phyloP scores from a whole-genome alignment of 164 flowering plant genomes.

The Nymphaea colorata region DNA sequence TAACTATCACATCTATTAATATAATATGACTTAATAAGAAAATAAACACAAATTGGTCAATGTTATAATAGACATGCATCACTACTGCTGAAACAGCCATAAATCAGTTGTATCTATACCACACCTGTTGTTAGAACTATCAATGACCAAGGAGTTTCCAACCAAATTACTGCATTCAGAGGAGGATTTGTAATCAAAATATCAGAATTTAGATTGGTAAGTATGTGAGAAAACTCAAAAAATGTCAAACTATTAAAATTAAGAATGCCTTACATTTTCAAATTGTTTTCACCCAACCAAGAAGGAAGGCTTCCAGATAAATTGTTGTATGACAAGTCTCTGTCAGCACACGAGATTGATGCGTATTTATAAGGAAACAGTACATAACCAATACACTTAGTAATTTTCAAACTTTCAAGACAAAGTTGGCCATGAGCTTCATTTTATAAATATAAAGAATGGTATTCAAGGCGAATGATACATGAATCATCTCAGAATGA shows the following conservation, averaged over 20 bases:
- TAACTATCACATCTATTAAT: too few relatives aligned
- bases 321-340: constrained; percentile 75
- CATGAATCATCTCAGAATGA: too few relatives aligned
- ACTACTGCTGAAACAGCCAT: too few relatives aligned
- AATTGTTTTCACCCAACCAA: constrained; percentile 29
- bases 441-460: too few relatives aligned
- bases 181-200: neutral
- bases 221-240: neutral
- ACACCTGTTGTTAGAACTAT: constrained; percentile 34
- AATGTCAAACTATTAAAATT: neutral
- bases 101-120: too few relatives aligned
- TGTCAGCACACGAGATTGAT: constrained; percentile 16
- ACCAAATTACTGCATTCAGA: constrained; percentile 46
- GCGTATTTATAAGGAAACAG: neutral
- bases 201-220: neutral
- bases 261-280: constrained; percentile 41
- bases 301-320: constrained; percentile 62
- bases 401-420: too few relatives aligned
- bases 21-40: too few relatives aligned
- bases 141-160: constrained; percentile 52
- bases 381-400: too few relatives aligned
- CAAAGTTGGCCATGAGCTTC: too few relatives aligned
- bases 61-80: too few relatives aligned
- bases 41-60: too few relatives aligned
- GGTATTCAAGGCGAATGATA: too few relatives aligned